Conservation (phyloP, 257 asterid species). For the Leptodermis oblonga region DNA sequence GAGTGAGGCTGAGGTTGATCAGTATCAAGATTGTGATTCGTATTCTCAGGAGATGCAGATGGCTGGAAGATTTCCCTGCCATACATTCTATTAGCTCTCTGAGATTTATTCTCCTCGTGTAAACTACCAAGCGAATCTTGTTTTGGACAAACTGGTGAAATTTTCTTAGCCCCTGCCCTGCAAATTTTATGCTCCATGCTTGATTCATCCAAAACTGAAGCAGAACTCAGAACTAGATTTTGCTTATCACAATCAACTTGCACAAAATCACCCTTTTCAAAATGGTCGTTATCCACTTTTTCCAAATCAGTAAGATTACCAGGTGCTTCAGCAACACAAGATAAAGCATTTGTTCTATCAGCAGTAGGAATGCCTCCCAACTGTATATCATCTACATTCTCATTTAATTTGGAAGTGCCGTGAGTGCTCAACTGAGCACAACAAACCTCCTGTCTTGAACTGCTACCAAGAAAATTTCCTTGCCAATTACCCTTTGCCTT, state of each 20-base stretch:
- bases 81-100: not conserved
- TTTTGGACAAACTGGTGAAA: conserved; percentile 14
- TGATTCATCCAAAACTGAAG: conserved; percentile 10
- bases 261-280: conserved; percentile 4
- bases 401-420: conserved; percentile 21
- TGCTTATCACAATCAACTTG: conserved; percentile 8
- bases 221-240: conserved; percentile 10
- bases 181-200: conserved; percentile 13
- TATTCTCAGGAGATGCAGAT: conserved; percentile 33
- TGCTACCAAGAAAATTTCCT: conserved; percentile 15
- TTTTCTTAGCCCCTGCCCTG: conserved; percentile 11
- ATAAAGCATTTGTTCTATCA: not conserved
- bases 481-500: conserved; percentile 20
- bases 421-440: conserved; percentile 24
- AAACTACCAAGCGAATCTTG: conserved; percentile 15
- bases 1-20: conserved; percentile 24
- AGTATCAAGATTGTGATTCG: conserved; percentile 22
- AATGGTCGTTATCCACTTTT: conserved; percentile 12
- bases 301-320: conserved; percentile 8
- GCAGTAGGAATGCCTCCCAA: conserved; percentile 13
- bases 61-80: conserved; percentile 22
- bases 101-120: conserved; percentile 19
- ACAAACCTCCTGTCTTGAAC: conserved; percentile 26
- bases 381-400: conserved; percentile 28
- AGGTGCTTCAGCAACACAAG: not conserved